Base-by-base conservation (phyloP, 1,284 basidiomycete species). In the Tilletia caries region DNA sequence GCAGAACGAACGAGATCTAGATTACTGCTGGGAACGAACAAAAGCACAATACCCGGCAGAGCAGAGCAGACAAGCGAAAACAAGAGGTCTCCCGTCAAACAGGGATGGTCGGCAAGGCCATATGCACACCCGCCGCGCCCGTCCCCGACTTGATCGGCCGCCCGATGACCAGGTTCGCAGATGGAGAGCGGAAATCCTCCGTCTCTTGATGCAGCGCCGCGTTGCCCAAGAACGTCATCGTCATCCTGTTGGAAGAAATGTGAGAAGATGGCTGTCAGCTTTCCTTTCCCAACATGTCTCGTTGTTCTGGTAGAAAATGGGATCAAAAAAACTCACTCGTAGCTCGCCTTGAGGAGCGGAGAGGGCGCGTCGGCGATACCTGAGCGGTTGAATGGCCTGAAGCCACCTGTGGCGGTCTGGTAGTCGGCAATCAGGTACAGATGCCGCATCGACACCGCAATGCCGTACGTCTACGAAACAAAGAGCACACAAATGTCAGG, bases 341-440 rank as follows among this genome's bases (percentile, higher is more conserved):
- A 99, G 5, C 92, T 95, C 1, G 96, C 95, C 85, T 98, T 98
- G 72, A 98, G 89, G 64, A 98, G 87, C 2, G 95, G 93, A 32
- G 94, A 96, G 8, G 92, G 89, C 83, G 93, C 92, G 68, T 91
- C 90, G 25, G 92, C 90, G 71, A 98, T 91, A 74, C 96, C 96
- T 71, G 91, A 93, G 67, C 96, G 90, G 85, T 97, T 98, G 86
- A 98, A 99, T 1, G 96, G 94, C 84, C 92, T 92, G 87, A 95
- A 99, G 29, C 92, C 93, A 60, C 96, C 96, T 66, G 94, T 92
- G 81, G 95, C 96, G 0, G 96, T 98, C 93, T 98, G 77, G 84
- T 98, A 99, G 84, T 99, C 96, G 41, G 96, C 96, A 82, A 99
- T 97, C 72, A 99, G 87, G 81, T 95, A 94, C 68, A 98, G 86